These are phyloP conservation scores for Coniella vitis DNA, from an alignment of 2,329 filamentous ascomycete species.

Conservation along the genomic window DNA sequence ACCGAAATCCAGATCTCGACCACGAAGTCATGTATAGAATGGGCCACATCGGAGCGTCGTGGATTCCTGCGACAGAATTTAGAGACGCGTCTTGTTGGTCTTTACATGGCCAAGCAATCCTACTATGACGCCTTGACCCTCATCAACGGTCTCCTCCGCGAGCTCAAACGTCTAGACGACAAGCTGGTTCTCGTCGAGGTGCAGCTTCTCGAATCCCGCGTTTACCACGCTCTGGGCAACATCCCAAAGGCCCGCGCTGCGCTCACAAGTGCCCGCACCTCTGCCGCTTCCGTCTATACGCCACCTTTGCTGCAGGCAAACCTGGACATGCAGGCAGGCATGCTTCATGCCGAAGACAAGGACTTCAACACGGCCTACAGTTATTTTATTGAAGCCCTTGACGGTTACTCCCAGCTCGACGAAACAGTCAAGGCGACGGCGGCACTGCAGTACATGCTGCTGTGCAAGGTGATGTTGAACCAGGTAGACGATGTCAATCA, in stretches of 20 bases:
- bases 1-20: conserved; percentile 90
- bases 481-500: conserved; percentile 91
- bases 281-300: conserved; percentile 94
- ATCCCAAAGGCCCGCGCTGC: conserved; percentile 92
- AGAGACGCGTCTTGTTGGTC: conserved; percentile 85
- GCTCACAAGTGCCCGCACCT: conserved; percentile 87
- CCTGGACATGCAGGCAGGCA: conserved; percentile 98
- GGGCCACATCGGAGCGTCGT: conserved; percentile 89
- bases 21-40: conserved; percentile 99
- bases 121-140: conserved; percentile 96
- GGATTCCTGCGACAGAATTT: conserved; percentile 97
- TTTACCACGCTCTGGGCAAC: conserved; percentile 96
- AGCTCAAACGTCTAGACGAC: conserved; percentile 96
- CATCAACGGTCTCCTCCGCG: conserved; percentile 91
- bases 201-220: conserved; percentile 90
- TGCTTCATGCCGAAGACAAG: conserved; percentile 96
- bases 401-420: conserved; percentile 92
- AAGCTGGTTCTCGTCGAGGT: conserved; percentile 97
- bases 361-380: conserved; percentile 99
- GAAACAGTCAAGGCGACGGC: conserved; percentile 87
- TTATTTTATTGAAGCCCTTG: conserved; percentile 98
- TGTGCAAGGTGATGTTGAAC: conserved; percentile 99
- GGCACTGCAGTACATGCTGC: conserved; percentile 96
- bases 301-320: conserved; percentile 91
- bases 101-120: conserved; percentile 95